These are phyloP conservation scores for Trypanosoma mega DNA, from an alignment of 208 protist species.

Conservation along the genomic window DNA sequence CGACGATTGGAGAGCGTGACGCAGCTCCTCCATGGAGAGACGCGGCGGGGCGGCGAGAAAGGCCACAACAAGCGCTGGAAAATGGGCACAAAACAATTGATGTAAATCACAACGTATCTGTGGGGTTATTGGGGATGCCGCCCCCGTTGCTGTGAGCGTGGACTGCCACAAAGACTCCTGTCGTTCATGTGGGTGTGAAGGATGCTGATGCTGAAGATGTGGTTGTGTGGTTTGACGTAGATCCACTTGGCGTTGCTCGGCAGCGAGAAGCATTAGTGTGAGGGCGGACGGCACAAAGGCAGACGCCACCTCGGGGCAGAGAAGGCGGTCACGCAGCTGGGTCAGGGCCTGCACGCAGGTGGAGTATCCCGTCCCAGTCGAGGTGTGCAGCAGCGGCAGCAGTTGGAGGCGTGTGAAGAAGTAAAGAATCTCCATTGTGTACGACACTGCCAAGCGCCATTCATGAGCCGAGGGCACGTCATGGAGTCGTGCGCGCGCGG, in stretches of 20 bases:
- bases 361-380: conserved; percentile 14
- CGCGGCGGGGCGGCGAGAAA: conserved; percentile 22
- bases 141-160: too few species aligned
- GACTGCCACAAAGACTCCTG: too few species aligned
- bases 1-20: conserved; percentile 1
- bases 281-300: conserved; percentile 14
- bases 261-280: conserved; percentile 21
- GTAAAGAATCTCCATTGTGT: conserved; percentile 26
- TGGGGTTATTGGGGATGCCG: too few species aligned
- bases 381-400: conserved; percentile 17
- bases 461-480: conserved; percentile 4
- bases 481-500: conserved; percentile 1
- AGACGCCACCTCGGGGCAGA: conserved; percentile 6
- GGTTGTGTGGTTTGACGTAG: too few species aligned
- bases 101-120: too few species aligned
- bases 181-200: too few species aligned
- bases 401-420: conserved; percentile 26
- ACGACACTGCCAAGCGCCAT: conserved; percentile 14
- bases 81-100: conserved; percentile 19
- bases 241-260: conserved; percentile 12
- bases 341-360: conserved; percentile 25
- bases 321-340: conserved; percentile 18
- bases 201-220: too few species aligned
- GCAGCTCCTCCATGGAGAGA: conserved; percentile 24
- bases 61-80: conserved; percentile 19